Base-by-base conservation (phyloP, 345 rosid genomes). In the Noccaea caerulescens region DNA sequence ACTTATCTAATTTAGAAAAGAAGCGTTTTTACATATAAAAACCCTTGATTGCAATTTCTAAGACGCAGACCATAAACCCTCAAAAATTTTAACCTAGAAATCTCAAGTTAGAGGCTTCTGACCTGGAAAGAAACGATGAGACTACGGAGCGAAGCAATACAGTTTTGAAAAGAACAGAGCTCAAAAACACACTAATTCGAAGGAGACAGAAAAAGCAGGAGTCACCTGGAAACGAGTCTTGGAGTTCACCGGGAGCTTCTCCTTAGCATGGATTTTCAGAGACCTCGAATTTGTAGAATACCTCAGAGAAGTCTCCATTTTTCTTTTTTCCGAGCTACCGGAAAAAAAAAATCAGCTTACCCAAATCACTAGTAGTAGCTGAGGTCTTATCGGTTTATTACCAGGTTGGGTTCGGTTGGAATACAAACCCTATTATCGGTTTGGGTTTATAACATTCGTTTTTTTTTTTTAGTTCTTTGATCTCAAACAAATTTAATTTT, bases 221-320 rank as follows among this genome's bases (percentile, higher is more conserved):
- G 60, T 3, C 36, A 88, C 98, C 91, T 88, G 92, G 50, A 90
- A 67, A 71, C 39, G 85, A 58, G 89, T 90, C 6, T 77, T 81
- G 63, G 92, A 83, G 75, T 80, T 84, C 46, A 87, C 72, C n/a
- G 77, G 63, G 51, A 93, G 37, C 76, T 85, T 88, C 84, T 93
- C 83, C 84, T 93, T 93, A 78, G 92, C 96, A 62, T 90, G 92
- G 76, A 93, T 84, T 76, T 82, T 85, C 49, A 90, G 78, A 63
- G 85, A 73, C 76, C 69, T 93, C 47, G 89, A 84, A 52, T 80
- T 88, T 16, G 82, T 73, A 12, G 84, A 69, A 66, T 79, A 87
- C 43, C 97, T 84, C 73, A 93, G 80, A 60, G 96, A 93, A 4
- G 93, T 87, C 84, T 90, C 93, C 98, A 90, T 92, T 68, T 27